Evolutionary conservation across 768 basidiomycete species (phyloP), one percentile per base, ranked within the genome.

Genomic region (Pleurotus pulmonarius): DNA sequence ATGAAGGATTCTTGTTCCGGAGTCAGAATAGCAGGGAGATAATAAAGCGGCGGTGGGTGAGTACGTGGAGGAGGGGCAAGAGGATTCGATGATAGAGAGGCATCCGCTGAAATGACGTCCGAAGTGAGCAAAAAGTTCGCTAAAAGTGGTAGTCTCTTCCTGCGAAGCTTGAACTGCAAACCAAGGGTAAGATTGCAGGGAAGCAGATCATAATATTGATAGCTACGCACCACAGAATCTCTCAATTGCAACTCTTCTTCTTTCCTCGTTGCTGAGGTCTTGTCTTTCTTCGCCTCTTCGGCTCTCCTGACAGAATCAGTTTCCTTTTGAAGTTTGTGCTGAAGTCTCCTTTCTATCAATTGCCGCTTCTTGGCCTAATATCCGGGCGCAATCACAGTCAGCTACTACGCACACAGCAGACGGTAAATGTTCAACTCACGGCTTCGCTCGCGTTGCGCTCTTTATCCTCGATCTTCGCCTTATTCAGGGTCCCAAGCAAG

Each of bases 241-340:
- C 86, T 88, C 49, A 92, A 77, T 63, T 88, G 87, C 46, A 91
- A 67, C 5, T 93, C 90, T 67, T 92, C 89, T 72, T 93, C 91
- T 69, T 83, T 90, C 60, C 89, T 77, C 69, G 84, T 89, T 46
- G 90, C 88, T 39, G 67, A 60, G 48, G 82, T 83, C 71, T 90
- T 90, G 73, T 90, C 88, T 70, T 89, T 89, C 73, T 91, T 91
- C 58, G 86, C 87, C 72, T 92, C 90, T 77, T 91, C 90, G 63
- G 87, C 85, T 70, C 86, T 80, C 69, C 90, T 83, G 73, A 92
- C 89, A 76, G 86, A 79, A 71, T 90, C 90, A 78, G 87, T 90
- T 70, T 93, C 91, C 79, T 86, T 88, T 68, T 83, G 80, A 60
- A 93, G 80, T 74, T 90, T 92, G 75, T 78, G 79, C 77, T 92